Base-by-base conservation (phyloP, 2,329 filamentous ascomycete species). In the Fusarium solani-melongenae region DNA sequence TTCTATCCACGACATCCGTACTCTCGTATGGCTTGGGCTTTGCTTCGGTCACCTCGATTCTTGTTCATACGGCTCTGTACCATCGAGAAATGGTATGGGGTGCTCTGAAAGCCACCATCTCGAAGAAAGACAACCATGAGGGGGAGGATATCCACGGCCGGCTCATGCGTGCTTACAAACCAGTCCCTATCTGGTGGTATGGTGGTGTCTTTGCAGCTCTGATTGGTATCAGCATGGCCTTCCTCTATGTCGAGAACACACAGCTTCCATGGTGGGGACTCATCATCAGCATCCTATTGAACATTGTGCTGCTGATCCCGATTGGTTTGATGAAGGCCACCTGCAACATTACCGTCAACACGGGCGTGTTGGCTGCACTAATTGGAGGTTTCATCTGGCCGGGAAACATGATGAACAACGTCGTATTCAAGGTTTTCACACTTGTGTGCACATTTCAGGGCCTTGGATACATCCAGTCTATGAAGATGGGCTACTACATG, bases 401-500 rank as follows among this genome's bases (percentile, higher is more conserved):
- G 1, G 74, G 74, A 6, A 72, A 70, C 24, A 69, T 72, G 17
- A 61, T 76, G 22, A 72, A 70, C 33, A 76, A 70, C 57, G 65
- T 76, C 22, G 67, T 76, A 5, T 76, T 76, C 71, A 76, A 76
- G 44, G 68, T 72, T 1, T 76, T 74, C 29, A 70, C 46, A 3
- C 46, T 51, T 5, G 46, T 51, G 15, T 51, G 46, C 24, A 51
- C 46, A 62, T 10, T 74, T 64, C 58, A 73, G 61, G 4, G 69
- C 49, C 7, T 36, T 78, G n/a, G 82, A 82, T 24, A 84, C 86
- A 88, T 70, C 82, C 46, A 51, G 6, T 51, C 46, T n/a, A 51
- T 87, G 82, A 88, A 88, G 72, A 76, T 88, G 15, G 86, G 81
- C 2, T 83, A 86, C 58, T 87, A 87, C 75, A 79, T 88, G 61